Evolutionary conservation across 352 stramenopile species (phyloP), one percentile per base, ranked within the genome.

Genomic region (Globisporangium echinulatum): DNA sequence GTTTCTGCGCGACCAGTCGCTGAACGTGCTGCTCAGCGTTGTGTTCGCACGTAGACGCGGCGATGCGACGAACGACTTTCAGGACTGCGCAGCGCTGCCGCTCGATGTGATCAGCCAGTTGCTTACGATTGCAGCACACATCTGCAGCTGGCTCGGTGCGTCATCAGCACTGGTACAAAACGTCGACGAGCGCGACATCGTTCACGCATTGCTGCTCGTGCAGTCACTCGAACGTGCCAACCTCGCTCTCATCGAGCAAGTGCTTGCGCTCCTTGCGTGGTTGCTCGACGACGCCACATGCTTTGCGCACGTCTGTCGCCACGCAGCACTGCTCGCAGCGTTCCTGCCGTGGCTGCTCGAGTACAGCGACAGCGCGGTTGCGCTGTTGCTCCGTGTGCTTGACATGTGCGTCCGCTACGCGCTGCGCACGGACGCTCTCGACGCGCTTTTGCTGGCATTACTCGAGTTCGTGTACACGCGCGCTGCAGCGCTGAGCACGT

Each of bases 1-100:
- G 46, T 90, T 75, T 42, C 61, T 81, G 58, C 51, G 67, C 8
- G 68, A 72, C 4, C 87, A 77, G 79, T 63, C 74, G 36, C 52
- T 86, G 14, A 79, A 82, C 36, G 66, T 66, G 1, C 52, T 89
- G 6, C 44, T 89, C 8, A 48, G 48, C 0, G 58, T 83, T 7
- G 63, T 66, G 10, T 85, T 89, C 17, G 65, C 61, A 5, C 58
- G 79, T 7, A 66, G 68, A 15, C 66, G 57, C 49, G 75, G 74
- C 3, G 36, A 77, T 10, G 60, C 72, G 52, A 52, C 60, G 7
- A 78, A 82, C 47, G 68, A 71, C 15, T 83, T 85, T 33, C 58
- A 73, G 6, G 75, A 84, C 13, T 68, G 61, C n/a, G 38, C 71
- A 4, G 53, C 66, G 19, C 58, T 84, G 6, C 46, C 47, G 19